phyloP scores from a whole-genome alignment of 148 eudicot genomes.

The Vaccinium myrtillus region DNA sequence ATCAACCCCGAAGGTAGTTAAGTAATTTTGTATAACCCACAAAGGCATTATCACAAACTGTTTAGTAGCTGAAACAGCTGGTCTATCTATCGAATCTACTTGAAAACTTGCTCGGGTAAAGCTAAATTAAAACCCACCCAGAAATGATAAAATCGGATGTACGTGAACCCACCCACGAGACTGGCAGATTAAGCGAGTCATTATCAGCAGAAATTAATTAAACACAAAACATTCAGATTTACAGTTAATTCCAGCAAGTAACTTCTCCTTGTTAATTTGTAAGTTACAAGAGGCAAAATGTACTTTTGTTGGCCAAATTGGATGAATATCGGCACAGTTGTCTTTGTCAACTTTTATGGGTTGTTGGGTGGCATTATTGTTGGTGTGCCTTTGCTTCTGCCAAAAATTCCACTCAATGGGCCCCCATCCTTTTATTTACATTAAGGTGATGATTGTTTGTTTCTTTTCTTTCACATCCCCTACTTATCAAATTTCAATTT shows the following conservation, averaged over 20 bases:
- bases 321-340: neutral
- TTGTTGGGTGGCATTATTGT: slow-evolving; percentile 21
- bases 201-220: too few species aligned
- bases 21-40: neutral
- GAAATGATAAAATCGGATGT: too few species aligned
- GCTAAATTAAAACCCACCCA: neutral
- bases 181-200: neutral
- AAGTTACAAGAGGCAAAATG: too few species aligned
- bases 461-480: neutral
- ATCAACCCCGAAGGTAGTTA: neutral
- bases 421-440: neutral
- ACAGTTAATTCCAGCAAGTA: too few species aligned
- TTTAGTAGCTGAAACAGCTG: neutral
- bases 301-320: neutral
- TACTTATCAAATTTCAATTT: neutral
- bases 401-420: slow-evolving; percentile 8
- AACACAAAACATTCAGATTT: too few species aligned
- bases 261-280: too few species aligned
- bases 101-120: neutral
- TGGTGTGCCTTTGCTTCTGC: slow-evolving; percentile 5
- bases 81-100: neutral
- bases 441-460: neutral
- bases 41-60: neutral
- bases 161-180: neutral
- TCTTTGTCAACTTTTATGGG: slow-evolving; percentile 19